Percentiles rank a stretch among this genome's conserved stretches.
Evolutionary conservation across 306 rosid species (phyloP).

Genomic region (Spatholobus suberectus): DNA sequence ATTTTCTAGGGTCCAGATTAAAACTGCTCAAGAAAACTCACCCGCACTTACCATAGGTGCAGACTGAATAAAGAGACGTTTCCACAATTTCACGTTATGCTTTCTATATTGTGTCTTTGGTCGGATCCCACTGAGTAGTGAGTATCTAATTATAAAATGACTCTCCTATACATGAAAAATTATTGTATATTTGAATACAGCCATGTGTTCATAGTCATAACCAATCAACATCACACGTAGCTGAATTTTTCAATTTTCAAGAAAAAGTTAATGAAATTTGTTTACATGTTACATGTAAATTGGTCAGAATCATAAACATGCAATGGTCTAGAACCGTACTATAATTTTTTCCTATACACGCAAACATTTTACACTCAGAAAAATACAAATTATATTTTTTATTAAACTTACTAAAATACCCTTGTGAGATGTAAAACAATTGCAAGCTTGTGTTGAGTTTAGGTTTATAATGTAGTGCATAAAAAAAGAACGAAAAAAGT

Average conservation of each 20-base stretch:
- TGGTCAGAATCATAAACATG: neutral
- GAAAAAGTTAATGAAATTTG: too few species aligned
- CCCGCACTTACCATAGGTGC: conserved; percentile 1
- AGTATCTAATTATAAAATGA: neutral
- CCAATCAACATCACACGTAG: too few species aligned
- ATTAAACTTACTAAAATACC: neutral
- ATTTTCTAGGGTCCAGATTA: conserved; percentile 25
- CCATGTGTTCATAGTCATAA: neutral
- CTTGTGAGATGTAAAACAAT: neutral
- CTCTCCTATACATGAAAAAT: neutral
- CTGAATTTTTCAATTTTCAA: too few species aligned
- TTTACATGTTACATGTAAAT: neutral
- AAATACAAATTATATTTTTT: neutral
- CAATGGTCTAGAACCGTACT: neutral
- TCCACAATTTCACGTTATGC: conserved; percentile 13
- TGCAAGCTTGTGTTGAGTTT: neutral
- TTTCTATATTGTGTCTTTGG: neutral
- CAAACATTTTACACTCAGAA: neutral
- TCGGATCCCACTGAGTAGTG: conserved; percentile 14
- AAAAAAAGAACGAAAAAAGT: neutral
- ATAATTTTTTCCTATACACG: neutral
- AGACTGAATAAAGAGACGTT: neutral
- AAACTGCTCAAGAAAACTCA: neutral
- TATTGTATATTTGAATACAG: neutral
- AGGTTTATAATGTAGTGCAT: neutral